Conservation (phyloP, 345 rosid species). For the Eucalyptus erythrocorys region DNA sequence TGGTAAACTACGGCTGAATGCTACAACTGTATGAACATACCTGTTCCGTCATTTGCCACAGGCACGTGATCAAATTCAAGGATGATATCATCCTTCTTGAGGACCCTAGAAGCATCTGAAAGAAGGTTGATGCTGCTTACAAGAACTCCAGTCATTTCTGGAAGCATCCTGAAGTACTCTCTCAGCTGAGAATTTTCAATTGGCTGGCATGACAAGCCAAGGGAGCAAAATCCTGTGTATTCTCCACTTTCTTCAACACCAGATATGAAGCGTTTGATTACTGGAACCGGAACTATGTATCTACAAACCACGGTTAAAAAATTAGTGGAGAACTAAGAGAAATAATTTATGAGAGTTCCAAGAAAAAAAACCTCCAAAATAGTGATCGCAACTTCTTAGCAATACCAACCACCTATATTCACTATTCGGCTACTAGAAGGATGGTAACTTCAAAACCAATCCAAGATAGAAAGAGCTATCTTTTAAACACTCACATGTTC, state of each 20-base stretch:
- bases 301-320: slow-evolving; percentile 16
- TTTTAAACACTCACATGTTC: background rate
- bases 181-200: slow-evolving; percentile 76
- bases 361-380: background rate
- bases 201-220: slow-evolving; percentile 77
- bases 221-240: slow-evolving; percentile 68
- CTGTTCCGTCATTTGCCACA: slow-evolving; percentile 86
- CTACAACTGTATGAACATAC: slow-evolving; percentile 5
- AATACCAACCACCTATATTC: background rate
- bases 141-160: slow-evolving; percentile 75
- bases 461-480: background rate
- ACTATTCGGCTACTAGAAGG: background rate
- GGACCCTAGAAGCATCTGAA: slow-evolving; percentile 37
- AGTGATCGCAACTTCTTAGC: background rate
- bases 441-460: background rate
- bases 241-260: slow-evolving; percentile 59
- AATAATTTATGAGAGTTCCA: background rate
- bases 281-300: slow-evolving; percentile 76
- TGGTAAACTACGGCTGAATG: background rate
- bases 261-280: slow-evolving; percentile 62
- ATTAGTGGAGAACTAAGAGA: background rate
- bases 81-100: slow-evolving; percentile 71
- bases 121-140: slow-evolving; percentile 74
- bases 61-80: slow-evolving; percentile 65
- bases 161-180: slow-evolving; percentile 39